Conservation (phyloP, 2,329 filamentous ascomycete genomes). For the Paraconiothyrium brasiliense region DNA sequence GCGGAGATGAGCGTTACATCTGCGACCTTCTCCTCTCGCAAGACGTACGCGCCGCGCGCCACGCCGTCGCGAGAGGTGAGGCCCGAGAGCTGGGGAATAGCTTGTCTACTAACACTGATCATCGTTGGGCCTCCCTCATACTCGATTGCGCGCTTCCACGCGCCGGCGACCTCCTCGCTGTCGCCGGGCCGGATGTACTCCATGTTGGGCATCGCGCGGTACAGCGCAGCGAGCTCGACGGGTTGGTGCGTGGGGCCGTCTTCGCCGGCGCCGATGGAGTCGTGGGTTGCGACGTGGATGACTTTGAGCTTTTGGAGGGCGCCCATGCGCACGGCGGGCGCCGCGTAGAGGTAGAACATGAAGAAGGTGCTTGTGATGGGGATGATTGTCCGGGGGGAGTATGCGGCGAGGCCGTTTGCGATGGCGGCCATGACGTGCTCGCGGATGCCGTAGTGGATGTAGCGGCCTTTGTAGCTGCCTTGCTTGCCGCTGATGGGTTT, state of each 20-base stretch:
- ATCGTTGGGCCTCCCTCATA: slow-evolving; percentile 54
- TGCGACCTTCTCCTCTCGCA: slow-evolving; percentile 53
- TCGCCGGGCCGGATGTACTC: slow-evolving; percentile 69
- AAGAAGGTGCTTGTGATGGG: slow-evolving; percentile 69
- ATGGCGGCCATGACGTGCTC: slow-evolving; percentile 50
- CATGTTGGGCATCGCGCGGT: slow-evolving; percentile 70
- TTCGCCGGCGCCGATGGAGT: slow-evolving; percentile 65
- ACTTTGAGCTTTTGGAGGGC: slow-evolving; percentile 64
- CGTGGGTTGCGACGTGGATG: slow-evolving; percentile 70
- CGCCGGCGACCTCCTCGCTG: slow-evolving; percentile 65
- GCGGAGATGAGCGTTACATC: slow-evolving; percentile 58
- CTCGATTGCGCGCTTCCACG: slow-evolving; percentile 60
- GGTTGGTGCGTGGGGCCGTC: slow-evolving; percentile 72
- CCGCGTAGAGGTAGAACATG: slow-evolving; percentile 70
- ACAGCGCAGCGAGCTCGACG: slow-evolving; percentile 65
- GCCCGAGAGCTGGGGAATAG: slow-evolving; percentile 52
- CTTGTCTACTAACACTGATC: slow-evolving; percentile 59
- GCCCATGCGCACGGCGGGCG: slow-evolving; percentile 68
- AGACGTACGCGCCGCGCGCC: slow-evolving; percentile 57
- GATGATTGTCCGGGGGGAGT: slow-evolving; percentile 56
- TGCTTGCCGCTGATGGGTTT: slow-evolving; percentile 57
- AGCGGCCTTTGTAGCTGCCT: slow-evolving; percentile 64
- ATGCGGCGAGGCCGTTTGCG: slow-evolving; percentile 66
- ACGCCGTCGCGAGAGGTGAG: slow-evolving; percentile 54
- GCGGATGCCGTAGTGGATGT: slow-evolving; percentile 54